Evolutionary conservation across 805 yeast species (phyloP), one percentile per base, ranked within the genome.

Genomic region (Trichomonascus vanleenenianus): DNA sequence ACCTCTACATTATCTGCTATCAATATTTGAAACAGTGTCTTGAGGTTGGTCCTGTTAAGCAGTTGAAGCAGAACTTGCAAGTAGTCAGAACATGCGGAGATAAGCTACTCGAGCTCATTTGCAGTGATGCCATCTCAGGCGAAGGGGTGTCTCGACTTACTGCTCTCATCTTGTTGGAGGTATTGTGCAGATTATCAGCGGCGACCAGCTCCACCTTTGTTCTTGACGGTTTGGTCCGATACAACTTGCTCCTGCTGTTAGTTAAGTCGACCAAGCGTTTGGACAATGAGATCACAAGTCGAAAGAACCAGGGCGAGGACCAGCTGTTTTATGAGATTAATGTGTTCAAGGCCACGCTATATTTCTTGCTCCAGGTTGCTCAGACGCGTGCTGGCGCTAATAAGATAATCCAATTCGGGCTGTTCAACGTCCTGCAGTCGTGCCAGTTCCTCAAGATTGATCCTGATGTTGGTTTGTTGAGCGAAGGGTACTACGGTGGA

Each of bases 301-400:
- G 43, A 8, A 35, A 34, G 22, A 32, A 39, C 14, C 20, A 31
- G n/a, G 15, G 44, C 18, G 47, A 32, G 15, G 38, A 25, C 3
- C 79, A 47, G 64, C 76, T 2, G 63, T 83, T 20, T 61, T 85
- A 83, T 60, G 96, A 87, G 55, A 62, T 85, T 22, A 83, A 93
- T 0, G 81, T 85, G 1, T 83, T 83, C 66, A 84, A 83, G 54
- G 73, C 91, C 0, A 76, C 83, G 0, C 60, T 86, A 36, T 79
- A 80, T 47, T 73, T 89, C 41, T 66, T 91, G 50, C 72, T 81
- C 1, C 74, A 93, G 52, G 73, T 91, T 10, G 86, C 94, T 0
- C 86, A 83, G 57, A 76, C 84, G 0, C 77, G 85, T 50, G 58
- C 61, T 7, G 97, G 98, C 2, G 88, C 97, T 0, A 76, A 77